A percentile compares a stretch with the other conserved stretches of the same genome.
These are phyloP conservation scores for Amanita rubescens DNA, from an alignment of 768 basidiomycete species.

Conservation along the genomic window DNA sequence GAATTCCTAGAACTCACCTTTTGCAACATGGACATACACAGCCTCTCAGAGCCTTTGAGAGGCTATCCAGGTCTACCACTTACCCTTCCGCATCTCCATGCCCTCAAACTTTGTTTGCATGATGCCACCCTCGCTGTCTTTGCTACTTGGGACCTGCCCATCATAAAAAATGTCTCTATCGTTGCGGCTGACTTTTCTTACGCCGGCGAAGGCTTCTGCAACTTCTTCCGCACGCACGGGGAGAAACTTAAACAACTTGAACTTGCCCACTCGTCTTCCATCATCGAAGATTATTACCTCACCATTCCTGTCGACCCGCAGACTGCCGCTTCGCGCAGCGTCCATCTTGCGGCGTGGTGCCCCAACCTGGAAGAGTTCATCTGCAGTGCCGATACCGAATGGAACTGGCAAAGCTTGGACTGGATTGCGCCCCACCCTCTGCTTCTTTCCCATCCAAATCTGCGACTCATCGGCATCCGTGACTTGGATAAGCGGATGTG, in stretches of 20 bases:
- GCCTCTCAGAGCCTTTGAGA: conserved; percentile 12
- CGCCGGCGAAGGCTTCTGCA: conserved; percentile 52
- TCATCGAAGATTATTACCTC: conserved; percentile 64
- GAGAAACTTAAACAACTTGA: conserved; percentile 56
- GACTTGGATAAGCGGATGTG: conserved; percentile 59
- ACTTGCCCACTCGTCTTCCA: conserved; percentile 62
- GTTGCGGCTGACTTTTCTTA: conserved; percentile 67
- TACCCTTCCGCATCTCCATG: conserved; percentile 53
- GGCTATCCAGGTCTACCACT: conserved; percentile 27
- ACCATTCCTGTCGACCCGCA: conserved; percentile 30
- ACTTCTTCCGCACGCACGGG: conserved; percentile 65
- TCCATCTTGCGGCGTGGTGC: conserved; percentile 63
- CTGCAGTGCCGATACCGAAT: conserved; percentile 70
- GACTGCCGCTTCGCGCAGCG: conserved; percentile 25
- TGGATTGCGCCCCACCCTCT: conserved; percentile 77
- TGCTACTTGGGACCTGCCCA: conserved; percentile 60
- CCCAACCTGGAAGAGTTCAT: conserved; percentile 65
- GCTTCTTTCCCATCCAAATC: conserved; percentile 53
- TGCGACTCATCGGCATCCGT: conserved; percentile 65
- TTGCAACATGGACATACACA: conserved; percentile 38
- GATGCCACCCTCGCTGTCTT: conserved; percentile 64
- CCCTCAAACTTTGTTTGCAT: conserved; percentile 65
- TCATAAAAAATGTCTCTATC: conserved; percentile 55
- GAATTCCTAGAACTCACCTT: conserved; percentile 70
- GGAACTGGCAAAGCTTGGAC: conserved; percentile 74